These are phyloP conservation scores for Rhodofomes roseus DNA, from an alignment of 1,284 basidiomycete genomes.

Conservation along the genomic window DNA sequence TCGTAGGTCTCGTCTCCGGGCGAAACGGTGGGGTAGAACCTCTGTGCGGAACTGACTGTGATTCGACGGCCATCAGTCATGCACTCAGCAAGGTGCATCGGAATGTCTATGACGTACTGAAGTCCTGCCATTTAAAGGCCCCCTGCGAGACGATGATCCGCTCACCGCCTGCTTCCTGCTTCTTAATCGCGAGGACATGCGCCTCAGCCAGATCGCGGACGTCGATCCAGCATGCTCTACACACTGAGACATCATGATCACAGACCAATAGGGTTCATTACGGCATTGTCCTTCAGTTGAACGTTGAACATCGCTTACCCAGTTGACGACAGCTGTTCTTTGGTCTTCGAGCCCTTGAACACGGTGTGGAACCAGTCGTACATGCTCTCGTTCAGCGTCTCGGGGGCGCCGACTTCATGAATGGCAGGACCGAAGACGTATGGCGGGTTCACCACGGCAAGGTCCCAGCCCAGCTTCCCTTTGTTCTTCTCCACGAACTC, in stretches of 20 bases:
- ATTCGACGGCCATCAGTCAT: background rate
- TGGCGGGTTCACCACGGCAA: conserved; percentile 52
- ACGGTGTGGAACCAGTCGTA: conserved; percentile 7
- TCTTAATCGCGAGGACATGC: conserved; percentile 41
- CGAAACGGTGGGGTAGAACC: conserved; percentile 17
- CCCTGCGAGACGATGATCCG: conserved; percentile 30
- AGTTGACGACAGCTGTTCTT: background rate
- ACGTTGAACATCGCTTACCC: conserved; percentile 1
- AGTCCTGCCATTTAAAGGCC: conserved; percentile 29
- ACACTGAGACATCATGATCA: background rate
- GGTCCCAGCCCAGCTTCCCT: conserved; percentile 42
- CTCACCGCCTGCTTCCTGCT: conserved; percentile 39
- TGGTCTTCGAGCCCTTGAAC: conserved; percentile 4
- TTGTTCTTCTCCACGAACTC: conserved; percentile 55
- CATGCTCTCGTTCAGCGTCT: conserved; percentile 15
- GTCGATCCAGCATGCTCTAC: conserved; percentile 21
- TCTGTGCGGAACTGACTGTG: conserved; percentile 13
- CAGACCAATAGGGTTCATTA: background rate
- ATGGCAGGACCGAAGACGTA: conserved; percentile 41
- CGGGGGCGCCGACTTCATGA: conserved; percentile 13
- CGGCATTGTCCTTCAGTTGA: background rate
- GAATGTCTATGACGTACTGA: conserved; percentile 15
- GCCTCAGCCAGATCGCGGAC: conserved; percentile 44
- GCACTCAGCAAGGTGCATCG: too few species aligned
- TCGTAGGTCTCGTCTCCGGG: conserved; percentile 20